A percentile compares a stretch with the other conserved stretches of the same genome.
Evolutionary conservation across 2,329 filamentous ascomycete species (phyloP).

Genomic region (Aspergillus uvarum): DNA sequence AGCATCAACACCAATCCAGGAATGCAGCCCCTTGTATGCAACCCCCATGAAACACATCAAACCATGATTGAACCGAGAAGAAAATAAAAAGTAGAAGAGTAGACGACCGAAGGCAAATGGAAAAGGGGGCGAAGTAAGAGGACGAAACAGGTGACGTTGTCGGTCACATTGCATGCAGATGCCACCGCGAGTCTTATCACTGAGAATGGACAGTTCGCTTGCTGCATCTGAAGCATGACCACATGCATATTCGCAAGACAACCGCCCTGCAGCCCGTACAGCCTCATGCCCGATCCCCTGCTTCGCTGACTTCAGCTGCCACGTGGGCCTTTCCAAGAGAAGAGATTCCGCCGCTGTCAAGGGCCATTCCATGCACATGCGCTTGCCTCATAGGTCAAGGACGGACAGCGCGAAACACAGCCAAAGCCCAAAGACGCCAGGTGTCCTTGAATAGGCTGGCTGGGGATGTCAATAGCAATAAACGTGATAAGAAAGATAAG

Average conservation of each 20-base stretch:
- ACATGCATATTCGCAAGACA: neutral
- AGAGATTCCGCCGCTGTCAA: slow-evolving; percentile 9
- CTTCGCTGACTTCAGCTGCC: neutral
- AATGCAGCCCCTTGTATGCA: slow-evolving; percentile 8
- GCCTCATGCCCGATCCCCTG: neutral
- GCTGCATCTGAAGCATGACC: neutral
- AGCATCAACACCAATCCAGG: slow-evolving; percentile 5
- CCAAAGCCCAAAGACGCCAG: slow-evolving; percentile 22
- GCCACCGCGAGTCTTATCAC: no score
- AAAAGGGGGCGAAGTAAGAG: neutral
- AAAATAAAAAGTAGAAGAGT: neutral
- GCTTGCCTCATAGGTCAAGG: slow-evolving; percentile 11
- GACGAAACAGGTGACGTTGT: neutral
- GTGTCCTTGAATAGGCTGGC: slow-evolving; percentile 20
- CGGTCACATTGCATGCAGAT: neutral
- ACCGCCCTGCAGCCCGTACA: neutral
- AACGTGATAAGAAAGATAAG: slow-evolving; percentile 16
- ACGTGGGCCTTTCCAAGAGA: slow-evolving; percentile 1
- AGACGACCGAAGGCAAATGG: neutral
- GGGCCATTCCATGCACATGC: slow-evolving; percentile 11
- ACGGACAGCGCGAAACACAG: slow-evolving; percentile 10
- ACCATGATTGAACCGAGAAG: slow-evolving; percentile 2
- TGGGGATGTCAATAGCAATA: slow-evolving; percentile 15
- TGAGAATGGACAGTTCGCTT: no score
- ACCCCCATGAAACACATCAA: slow-evolving; percentile 8